Base-by-base conservation (phyloP, 805 yeast species). In the Sugiyamaella marilandica region DNA sequence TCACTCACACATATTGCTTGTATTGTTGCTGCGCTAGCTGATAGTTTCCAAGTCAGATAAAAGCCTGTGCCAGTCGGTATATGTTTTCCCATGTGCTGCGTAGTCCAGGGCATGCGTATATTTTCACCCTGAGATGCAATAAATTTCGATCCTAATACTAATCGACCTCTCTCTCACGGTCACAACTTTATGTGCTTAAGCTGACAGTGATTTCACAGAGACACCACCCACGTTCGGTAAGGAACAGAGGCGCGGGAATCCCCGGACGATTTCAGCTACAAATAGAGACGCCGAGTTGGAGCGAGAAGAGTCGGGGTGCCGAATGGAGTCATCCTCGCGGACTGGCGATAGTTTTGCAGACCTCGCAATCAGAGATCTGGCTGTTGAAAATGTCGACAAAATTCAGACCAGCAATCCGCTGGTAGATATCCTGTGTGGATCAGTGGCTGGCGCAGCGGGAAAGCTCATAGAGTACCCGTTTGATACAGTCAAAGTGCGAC, bases 381-480 rank as follows among this genome's bases (percentile, higher is more conserved):
- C 16, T 34, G 16, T 10, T 34, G 37, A 39, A 11, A 16, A 39
- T 39, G 43, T 14, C 13, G 19, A 14, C 14, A 13, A 39, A 9
- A 21, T 14, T 13, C 21, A 10, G 2, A 13, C 14, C 14, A 39
- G 14, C 24, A 39, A 21, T 10, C 43, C 43, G 43, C 19, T 39
- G 21, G 32, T 18, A 13, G 70, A 68, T 41, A 55, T 69, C 4
- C 35, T 59, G 13, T 67, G 65, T 33, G 72, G 72, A 16, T 69
- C 72, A 2, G 60, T 78, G 1, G 80, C 97, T 0, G 98, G 98
- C 13, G 84, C 88, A 51, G 68, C 82, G 2, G 97, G 96, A 1
- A 92, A 91, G 65, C 61, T 85, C 31, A 79, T 91, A 11, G 98
- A 91, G 67, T 91, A 83, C 62, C 98, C 98, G 0, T 89, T 91